These are phyloP conservation scores for Calonectria leucothoes DNA, from an alignment of 2,329 filamentous ascomycete genomes.

Conservation along the genomic window DNA sequence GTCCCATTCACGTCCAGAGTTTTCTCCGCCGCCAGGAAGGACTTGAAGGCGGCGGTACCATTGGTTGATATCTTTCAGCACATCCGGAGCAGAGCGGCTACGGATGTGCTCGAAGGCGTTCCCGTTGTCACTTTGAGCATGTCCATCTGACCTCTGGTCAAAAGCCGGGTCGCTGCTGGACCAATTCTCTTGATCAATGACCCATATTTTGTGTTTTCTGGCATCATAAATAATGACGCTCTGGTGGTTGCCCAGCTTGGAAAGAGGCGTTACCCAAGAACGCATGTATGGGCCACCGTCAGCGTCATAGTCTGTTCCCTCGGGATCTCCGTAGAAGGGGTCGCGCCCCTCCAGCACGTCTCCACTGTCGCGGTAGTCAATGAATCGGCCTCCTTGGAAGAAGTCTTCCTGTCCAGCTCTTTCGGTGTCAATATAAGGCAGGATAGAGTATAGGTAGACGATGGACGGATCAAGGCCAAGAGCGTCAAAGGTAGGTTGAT, in stretches of 20 bases:
- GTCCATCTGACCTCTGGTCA: neutral
- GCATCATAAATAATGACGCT: conserved; percentile 44
- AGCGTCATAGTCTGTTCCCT: conserved; percentile 32
- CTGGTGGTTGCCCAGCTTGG: conserved; percentile 37
- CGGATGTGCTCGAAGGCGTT: neutral
- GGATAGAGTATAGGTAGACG: conserved; percentile 42
- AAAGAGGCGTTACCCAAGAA: conserved; percentile 40
- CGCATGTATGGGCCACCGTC: conserved; percentile 29
- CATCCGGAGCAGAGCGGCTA: neutral
- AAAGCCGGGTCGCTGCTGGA: neutral
- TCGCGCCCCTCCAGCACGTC: conserved; percentile 19
- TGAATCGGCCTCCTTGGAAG: conserved; percentile 31
- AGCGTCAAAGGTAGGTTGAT: neutral
- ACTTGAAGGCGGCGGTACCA: neutral
- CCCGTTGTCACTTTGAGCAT: neutral
- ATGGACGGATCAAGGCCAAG: conserved; percentile 30
- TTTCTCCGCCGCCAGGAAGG: neutral
- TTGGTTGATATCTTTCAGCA: neutral
- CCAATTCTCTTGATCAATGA: neutral
- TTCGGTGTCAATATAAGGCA: conserved; percentile 33
- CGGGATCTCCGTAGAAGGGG: conserved; percentile 28
- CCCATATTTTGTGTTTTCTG: conserved; percentile 27
- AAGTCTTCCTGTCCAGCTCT: conserved; percentile 25
- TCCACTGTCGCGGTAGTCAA: conserved; percentile 30
- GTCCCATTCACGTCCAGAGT: neutral